A percentile compares a stretch with the other conserved stretches of the same genome.
Evolutionary conservation across 2,329 filamentous ascomycete species (phyloP).

Genomic region (Raffaelea albimanens): DNA sequence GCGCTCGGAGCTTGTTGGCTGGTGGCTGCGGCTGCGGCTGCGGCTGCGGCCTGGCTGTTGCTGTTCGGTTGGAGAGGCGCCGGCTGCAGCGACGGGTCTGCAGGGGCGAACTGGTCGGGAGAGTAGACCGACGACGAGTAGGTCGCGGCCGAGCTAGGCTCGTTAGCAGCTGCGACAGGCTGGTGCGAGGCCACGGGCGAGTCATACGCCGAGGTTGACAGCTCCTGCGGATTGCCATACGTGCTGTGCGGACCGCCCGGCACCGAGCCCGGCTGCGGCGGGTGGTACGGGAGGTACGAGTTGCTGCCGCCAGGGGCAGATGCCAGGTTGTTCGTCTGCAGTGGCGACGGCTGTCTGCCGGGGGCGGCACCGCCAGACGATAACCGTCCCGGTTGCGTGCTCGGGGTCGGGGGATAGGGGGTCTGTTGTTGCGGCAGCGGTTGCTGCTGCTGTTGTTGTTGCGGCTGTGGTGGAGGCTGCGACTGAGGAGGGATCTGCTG

Average conservation of each 20-base stretch:
- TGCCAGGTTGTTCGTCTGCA: constrained; percentile 35
- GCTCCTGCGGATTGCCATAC: constrained; percentile 65
- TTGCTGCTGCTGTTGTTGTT: constrained; percentile 18
- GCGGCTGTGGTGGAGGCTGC: constrained; percentile 6
- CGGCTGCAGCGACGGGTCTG: too few relatives aligned
- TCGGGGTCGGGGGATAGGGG: constrained; percentile 32
- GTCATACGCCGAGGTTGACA: constrained; percentile 70
- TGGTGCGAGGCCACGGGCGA: constrained; percentile 54
- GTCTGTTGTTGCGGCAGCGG: constrained; percentile 31
- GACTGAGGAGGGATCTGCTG: not conserved
- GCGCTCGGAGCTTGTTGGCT: constrained; percentile 19
- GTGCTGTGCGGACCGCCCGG: constrained; percentile 52
- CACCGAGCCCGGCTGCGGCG: constrained; percentile 25
- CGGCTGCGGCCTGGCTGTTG: too few relatives aligned
- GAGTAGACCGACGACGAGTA: constrained; percentile 40
- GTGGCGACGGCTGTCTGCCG: constrained; percentile 35
- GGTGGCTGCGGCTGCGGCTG: constrained; percentile 22
- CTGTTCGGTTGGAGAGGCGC: too few relatives aligned
- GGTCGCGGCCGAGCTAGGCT: constrained; percentile 28
- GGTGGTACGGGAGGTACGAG: constrained; percentile 37
- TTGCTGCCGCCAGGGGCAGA: constrained; percentile 33
- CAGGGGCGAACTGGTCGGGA: constrained; percentile 34
- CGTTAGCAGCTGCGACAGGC: constrained; percentile 27
- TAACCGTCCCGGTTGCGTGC: constrained; percentile 40
- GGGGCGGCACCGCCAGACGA: constrained; percentile 26